These are phyloP conservation scores for Periglandula ipomoeae DNA, from an alignment of 2,329 filamentous ascomycete species.

Conservation along the genomic window DNA sequence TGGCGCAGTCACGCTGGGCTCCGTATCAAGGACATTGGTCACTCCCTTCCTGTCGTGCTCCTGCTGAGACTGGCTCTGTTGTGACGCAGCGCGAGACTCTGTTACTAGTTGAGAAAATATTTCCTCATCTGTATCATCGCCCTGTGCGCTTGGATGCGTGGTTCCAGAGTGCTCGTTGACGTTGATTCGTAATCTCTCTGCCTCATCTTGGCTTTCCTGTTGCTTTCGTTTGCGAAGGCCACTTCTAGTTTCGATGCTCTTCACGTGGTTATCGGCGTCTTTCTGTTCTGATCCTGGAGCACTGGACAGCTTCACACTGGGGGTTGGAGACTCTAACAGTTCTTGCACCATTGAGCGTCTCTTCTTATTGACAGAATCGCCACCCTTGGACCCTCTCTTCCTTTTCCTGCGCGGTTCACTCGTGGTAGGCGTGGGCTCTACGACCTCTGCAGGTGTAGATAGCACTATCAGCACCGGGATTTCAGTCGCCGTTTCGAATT, in stretches of 20 bases:
- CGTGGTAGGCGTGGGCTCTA: not conserved
- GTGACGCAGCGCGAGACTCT: constrained; percentile 30
- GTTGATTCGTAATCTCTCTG: not conserved
- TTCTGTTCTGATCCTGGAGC: not conserved
- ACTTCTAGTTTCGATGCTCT: constrained; percentile 12
- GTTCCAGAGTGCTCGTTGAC: constrained; percentile 6
- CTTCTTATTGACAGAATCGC: constrained; percentile 20
- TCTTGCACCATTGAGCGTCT: constrained; percentile 15
- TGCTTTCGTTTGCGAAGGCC: constrained; percentile 12
- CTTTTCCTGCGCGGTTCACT: constrained; percentile 11
- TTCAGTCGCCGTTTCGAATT: constrained; percentile 6
- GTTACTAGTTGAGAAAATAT: constrained; percentile 31
- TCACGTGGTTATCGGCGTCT: too few relatives aligned
- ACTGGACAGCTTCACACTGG: not conserved
- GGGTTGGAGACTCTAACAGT: not conserved
- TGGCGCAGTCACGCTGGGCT: not conserved
- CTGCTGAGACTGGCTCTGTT: constrained; percentile 20
- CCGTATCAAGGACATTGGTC: not conserved
- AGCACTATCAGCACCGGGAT: constrained; percentile 13
- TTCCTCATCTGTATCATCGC: constrained; percentile 30
- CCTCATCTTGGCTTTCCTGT: not conserved
- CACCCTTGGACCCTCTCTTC: constrained; percentile 19
- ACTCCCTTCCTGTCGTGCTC: not conserved
- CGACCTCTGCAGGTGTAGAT: constrained; percentile 14
- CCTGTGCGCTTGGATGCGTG: constrained; percentile 13